Conservation (phyloP, 495 filamentous ascomycete species). For the Podospora fimiseda region DNA sequence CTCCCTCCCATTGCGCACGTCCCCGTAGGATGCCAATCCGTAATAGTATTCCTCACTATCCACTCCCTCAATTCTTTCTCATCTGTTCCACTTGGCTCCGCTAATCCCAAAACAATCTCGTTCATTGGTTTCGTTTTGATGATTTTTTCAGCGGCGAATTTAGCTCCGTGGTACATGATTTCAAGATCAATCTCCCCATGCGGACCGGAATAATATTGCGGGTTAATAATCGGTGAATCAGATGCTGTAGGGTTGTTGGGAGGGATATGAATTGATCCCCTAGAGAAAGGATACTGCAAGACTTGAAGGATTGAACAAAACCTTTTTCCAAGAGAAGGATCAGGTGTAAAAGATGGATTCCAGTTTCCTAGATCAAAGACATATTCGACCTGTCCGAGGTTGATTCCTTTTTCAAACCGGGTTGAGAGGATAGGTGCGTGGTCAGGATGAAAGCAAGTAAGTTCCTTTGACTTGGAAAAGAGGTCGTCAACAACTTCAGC, state of each 20-base stretch:
- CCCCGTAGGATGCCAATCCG: constrained; percentile 45
- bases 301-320: constrained; percentile 49
- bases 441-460: constrained; percentile 2
- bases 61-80: constrained; percentile 33
- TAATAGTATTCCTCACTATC: constrained; percentile 34
- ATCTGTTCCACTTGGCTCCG: constrained; percentile 26
- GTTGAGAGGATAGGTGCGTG: constrained; percentile 20
- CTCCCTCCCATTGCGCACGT: constrained; percentile 49
- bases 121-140: constrained; percentile 35
- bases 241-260: background rate
- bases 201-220: constrained; percentile 34
- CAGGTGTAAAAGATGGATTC: constrained; percentile 33
- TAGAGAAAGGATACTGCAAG: constrained; percentile 48
- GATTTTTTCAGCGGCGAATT: constrained; percentile 41
- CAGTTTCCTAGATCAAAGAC: constrained; percentile 47
- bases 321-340: constrained; percentile 33
- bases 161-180: constrained; percentile 34
- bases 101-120: constrained; percentile 33
- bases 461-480: background rate
- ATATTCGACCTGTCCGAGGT: constrained; percentile 46
- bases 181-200: constrained; percentile 40
- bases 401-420: constrained; percentile 25
- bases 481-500: constrained; percentile 12
- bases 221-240: constrained; percentile 32
- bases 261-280: constrained; percentile 43